Conservation (phyloP, 106 monocot genomes). For the Allium sativum region DNA sequence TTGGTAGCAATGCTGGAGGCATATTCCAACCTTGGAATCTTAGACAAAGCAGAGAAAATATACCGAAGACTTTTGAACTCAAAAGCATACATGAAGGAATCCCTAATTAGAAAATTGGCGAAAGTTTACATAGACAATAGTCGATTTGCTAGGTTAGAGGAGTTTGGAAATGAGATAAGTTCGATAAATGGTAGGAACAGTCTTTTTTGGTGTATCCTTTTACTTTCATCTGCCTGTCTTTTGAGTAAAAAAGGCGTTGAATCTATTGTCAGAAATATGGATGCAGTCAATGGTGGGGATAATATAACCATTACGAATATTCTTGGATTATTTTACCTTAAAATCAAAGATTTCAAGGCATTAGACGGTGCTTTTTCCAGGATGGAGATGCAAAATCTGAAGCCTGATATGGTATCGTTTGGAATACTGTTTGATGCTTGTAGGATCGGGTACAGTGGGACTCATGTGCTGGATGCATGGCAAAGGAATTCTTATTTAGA, state of each 20-base stretch:
- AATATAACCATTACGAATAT: slow-evolving; percentile 42
- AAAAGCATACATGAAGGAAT: slow-evolving; percentile 39
- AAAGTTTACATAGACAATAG: slow-evolving; percentile 46
- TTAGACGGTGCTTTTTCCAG: slow-evolving; percentile 32
- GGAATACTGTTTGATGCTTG: slow-evolving; percentile 66
- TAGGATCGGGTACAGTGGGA: slow-evolving; percentile 39
- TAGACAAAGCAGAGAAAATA: slow-evolving; percentile 53
- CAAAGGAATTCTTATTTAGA: slow-evolving; percentile 37
- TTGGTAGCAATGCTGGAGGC: slow-evolving; percentile 52
- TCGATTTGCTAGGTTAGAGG: slow-evolving; percentile 47
- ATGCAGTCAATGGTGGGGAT: slow-evolving; percentile 22
- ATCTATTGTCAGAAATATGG: slow-evolving; percentile 56
- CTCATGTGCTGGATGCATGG: slow-evolving; percentile 41
- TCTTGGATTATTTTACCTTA: slow-evolving; percentile 52
- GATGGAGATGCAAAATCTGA: slow-evolving; percentile 12
- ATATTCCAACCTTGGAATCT: slow-evolving; percentile 51
- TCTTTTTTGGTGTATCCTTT: slow-evolving; percentile 55
- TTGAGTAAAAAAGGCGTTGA: slow-evolving; percentile 48
- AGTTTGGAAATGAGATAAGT: slow-evolving; percentile 48
- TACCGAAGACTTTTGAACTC: slow-evolving; percentile 27
- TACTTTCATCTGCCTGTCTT: slow-evolving; percentile 50
- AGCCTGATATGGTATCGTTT: slow-evolving; percentile 61
- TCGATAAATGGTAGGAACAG: slow-evolving; percentile 35
- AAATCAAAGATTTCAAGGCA: slow-evolving; percentile 51
- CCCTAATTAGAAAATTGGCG: slow-evolving; percentile 53